Evolutionary conservation across 441 rosid genomes (phyloP).

Genomic region (Populus hybrid): DNA sequence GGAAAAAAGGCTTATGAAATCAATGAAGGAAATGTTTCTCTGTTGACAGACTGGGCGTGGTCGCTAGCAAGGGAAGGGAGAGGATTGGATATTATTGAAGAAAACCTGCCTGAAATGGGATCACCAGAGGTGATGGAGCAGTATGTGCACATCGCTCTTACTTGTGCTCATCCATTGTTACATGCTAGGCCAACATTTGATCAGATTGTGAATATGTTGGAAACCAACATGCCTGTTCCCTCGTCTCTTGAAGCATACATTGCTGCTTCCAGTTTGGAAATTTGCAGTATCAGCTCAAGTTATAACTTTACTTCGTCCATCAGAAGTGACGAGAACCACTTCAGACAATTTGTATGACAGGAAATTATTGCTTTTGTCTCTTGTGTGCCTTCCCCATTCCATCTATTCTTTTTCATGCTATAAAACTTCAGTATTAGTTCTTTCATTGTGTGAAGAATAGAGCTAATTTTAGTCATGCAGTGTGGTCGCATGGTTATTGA

Average conservation of each 20-base stretch:
- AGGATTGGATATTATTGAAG: conserved; percentile 43
- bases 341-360: neutral
- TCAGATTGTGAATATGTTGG: conserved; percentile 49
- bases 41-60: conserved; percentile 56
- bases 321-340: neutral
- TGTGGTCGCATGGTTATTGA: too few relatives aligned
- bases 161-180: conserved; percentile 48
- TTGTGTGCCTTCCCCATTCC: neutral
- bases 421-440: neutral
- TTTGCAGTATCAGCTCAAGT: neutral
- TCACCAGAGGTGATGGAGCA: conserved; percentile 39
- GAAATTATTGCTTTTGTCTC: too few relatives aligned
- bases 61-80: conserved; percentile 41
- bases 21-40: conserved; percentile 34
- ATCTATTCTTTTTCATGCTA: neutral
- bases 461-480: neutral
- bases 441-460: neutral
- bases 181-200: conserved; percentile 56
- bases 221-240: conserved; percentile 28
- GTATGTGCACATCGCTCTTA: conserved; percentile 44
- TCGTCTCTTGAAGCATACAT: conserved; percentile 21
- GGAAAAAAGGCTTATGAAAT: conserved; percentile 44
- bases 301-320: neutral
- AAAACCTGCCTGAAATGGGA: conserved; percentile 36
- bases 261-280: neutral